These are phyloP conservation scores for Pugionium dolabratum DNA, from an alignment of 345 rosid species.

Conservation along the genomic window DNA sequence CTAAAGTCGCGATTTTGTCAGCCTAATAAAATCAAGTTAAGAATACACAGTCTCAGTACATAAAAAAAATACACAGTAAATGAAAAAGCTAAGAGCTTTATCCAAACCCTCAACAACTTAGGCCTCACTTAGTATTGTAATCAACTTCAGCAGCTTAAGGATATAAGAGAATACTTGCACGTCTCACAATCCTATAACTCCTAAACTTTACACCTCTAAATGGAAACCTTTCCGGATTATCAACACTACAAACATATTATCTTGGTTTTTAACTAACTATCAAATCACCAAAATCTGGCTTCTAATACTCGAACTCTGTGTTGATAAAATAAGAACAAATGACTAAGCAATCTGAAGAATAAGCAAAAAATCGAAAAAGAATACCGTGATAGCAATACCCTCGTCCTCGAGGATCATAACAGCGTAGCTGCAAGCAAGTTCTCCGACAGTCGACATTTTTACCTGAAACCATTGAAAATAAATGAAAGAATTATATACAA, in stretches of 20 bases:
- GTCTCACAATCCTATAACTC: no score
- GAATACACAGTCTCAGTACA: no score
- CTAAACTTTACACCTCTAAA: no score
- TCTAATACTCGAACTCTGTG: no score
- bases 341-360: neutral
- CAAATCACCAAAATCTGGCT: neutral
- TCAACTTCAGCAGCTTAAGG: no score
- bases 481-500: no score
- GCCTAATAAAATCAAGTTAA: slow-evolving; percentile 41
- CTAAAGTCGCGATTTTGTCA: slow-evolving; percentile 66
- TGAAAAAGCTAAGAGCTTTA: neutral
- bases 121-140: no score
- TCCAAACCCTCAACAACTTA: neutral
- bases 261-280: no score
- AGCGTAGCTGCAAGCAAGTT: slow-evolving; percentile 82
- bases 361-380: no score
- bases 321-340: neutral
- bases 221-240: no score
- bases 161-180: no score
- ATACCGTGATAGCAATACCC: slow-evolving; percentile 70
- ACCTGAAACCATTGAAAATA: neutral
- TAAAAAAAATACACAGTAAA: neutral
- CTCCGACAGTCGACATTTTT: slow-evolving; percentile 58
- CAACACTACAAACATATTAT: no score
- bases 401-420: slow-evolving; percentile 75